phyloP scores from a whole-genome alignment of 768 basidiomycete species.

The Panaeolus cyanescens region DNA sequence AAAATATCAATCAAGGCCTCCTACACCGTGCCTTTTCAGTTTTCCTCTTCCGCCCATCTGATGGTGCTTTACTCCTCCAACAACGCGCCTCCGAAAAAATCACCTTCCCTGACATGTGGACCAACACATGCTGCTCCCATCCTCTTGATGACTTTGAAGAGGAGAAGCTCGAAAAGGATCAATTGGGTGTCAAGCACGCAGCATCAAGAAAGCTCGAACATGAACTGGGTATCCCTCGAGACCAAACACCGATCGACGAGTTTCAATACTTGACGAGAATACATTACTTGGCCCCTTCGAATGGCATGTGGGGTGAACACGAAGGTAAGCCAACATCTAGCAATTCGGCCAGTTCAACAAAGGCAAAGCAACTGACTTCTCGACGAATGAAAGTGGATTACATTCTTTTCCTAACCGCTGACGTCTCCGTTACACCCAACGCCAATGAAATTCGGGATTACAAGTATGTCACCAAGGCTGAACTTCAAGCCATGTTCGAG shows the following conservation, averaged over 20 bases:
- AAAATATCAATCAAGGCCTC: constrained; percentile 90
- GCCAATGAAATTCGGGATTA: constrained; percentile 88
- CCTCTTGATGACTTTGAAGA: constrained; percentile 90
- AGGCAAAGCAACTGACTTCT: neutral
- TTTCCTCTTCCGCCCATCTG: constrained; percentile 92
- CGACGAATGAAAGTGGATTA: constrained; percentile 78
- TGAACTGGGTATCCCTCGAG: constrained; percentile 88
- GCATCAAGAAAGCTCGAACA: constrained; percentile 95
- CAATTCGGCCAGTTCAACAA: neutral
- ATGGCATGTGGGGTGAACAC: constrained; percentile 97
- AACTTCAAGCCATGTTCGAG: constrained; percentile 90
- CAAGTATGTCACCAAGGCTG: constrained; percentile 89
- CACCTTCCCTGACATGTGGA: constrained; percentile 99
- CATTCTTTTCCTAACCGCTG: constrained; percentile 90
- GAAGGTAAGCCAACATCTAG: constrained; percentile 62
- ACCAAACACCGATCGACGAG: constrained; percentile 75
- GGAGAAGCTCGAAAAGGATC: constrained; percentile 74
- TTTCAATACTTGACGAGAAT: constrained; percentile 97
- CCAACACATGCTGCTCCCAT: constrained; percentile 98
- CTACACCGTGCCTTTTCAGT: constrained; percentile 98
- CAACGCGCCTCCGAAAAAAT: constrained; percentile 98
- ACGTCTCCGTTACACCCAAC: constrained; percentile 84
- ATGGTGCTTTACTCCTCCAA: constrained; percentile 92
- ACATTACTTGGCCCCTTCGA: constrained; percentile 94
- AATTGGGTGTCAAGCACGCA: constrained; percentile 86